Conservation (phyloP, 352 stramenopile genomes). For the Globisporangium recalcitrans region DNA sequence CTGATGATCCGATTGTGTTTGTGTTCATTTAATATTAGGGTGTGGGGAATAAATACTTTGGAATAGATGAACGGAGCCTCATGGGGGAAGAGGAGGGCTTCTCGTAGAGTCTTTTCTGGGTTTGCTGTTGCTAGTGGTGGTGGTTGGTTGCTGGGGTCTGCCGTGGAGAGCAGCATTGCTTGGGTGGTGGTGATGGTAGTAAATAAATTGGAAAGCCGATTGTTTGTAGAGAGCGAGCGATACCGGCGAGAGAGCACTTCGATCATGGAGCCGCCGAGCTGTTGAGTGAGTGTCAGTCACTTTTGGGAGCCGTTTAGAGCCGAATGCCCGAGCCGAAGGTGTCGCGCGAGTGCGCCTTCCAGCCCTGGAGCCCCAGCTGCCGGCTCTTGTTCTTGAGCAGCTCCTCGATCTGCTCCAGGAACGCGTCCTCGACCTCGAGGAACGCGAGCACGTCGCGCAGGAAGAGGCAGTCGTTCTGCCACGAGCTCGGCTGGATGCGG, state of each 20-base stretch:
- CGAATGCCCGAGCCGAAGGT: slow-evolving; percentile 78
- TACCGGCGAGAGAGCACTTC: slow-evolving; percentile 3
- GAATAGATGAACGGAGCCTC: neutral
- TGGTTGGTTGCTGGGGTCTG: neutral
- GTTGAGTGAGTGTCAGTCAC: too few species aligned
- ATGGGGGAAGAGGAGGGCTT: neutral
- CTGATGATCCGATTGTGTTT: too few species aligned
- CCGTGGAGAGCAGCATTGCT: neutral
- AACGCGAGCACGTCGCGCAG: slow-evolving; percentile 77
- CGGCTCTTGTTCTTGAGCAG: slow-evolving; percentile 56
- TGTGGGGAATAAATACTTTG: slow-evolving; percentile 4
- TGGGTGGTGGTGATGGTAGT: neutral
- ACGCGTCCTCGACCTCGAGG: slow-evolving; percentile 71
- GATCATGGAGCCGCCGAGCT: slow-evolving; percentile 5
- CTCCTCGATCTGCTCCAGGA: slow-evolving; percentile 66
- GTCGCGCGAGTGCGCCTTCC: slow-evolving; percentile 67
- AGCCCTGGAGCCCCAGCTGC: slow-evolving; percentile 68
- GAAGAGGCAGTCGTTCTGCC: slow-evolving; percentile 70
- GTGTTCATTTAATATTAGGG: slow-evolving; percentile 4
- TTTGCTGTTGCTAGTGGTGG: neutral
- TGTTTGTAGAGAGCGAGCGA: neutral
- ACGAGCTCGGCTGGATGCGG: slow-evolving; percentile 59
- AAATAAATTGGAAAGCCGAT: slow-evolving; percentile 1
- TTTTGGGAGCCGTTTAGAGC: slow-evolving; percentile 23
- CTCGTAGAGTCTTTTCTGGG: neutral